Percentiles rank a stretch among this genome's conserved stretches.
Evolutionary conservation across 2,329 filamentous ascomycete species (phyloP).

Genomic region (Sphaerulina populicola): DNA sequence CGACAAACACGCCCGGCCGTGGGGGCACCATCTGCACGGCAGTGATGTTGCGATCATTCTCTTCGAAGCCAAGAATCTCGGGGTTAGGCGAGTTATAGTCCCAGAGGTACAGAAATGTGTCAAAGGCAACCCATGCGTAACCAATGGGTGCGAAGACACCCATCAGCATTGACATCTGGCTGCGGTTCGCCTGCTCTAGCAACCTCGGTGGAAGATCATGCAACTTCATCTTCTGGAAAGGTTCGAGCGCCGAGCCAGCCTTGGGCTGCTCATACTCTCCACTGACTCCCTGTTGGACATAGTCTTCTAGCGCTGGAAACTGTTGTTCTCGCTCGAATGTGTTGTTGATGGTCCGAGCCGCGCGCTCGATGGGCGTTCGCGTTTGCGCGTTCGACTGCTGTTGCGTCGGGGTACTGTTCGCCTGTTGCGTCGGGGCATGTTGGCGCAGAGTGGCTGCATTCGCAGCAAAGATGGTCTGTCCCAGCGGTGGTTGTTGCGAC

Average conservation of each 20-base stretch:
- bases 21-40: constrained; percentile 83
- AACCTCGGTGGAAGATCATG: constrained; percentile 88
- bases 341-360: constrained; percentile 73
- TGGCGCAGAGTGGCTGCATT: constrained; percentile 27
- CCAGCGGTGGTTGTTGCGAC: constrained; percentile 4
- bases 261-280: constrained; percentile 77
- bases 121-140: constrained; percentile 91
- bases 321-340: constrained; percentile 66
- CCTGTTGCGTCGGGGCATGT: constrained; percentile 19
- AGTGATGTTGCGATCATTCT: constrained; percentile 78
- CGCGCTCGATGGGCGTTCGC: constrained; percentile 59
- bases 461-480: constrained; percentile 29
- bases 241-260: constrained; percentile 62
- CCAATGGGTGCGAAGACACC: constrained; percentile 90
- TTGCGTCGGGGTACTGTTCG: constrained; percentile 11
- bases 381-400: constrained; percentile 10
- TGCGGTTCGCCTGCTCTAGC: constrained; percentile 83
- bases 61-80: constrained; percentile 84
- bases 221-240: constrained; percentile 78
- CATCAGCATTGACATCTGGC: constrained; percentile 84
- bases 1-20: constrained; percentile 77
- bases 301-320: constrained; percentile 83
- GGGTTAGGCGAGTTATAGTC: constrained; percentile 92
- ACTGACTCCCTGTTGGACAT: constrained; percentile 74
- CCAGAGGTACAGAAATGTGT: constrained; percentile 95